These are phyloP conservation scores for Penicillium robsamsonii DNA, from an alignment of 495 filamentous ascomycete species.

Conservation along the genomic window DNA sequence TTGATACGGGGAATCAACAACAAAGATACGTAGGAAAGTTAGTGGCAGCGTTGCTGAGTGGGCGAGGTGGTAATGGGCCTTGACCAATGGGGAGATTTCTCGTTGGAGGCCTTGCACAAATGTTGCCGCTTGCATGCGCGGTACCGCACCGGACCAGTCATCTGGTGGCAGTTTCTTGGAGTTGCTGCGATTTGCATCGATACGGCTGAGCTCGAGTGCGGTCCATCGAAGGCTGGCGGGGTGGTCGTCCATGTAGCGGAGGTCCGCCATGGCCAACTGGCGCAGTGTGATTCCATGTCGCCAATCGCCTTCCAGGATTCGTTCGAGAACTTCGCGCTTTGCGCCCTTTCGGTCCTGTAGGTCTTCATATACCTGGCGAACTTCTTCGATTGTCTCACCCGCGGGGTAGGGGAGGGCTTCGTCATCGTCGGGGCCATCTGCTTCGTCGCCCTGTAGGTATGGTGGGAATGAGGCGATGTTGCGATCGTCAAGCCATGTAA, in stretches of 20 bases:
- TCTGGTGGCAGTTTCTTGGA: slow-evolving; percentile 8
- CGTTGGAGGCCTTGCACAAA: slow-evolving; percentile 72
- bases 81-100: slow-evolving; percentile 69
- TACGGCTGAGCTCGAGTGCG: slow-evolving; percentile 57
- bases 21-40: slow-evolving; percentile 69
- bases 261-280: slow-evolving; percentile 77
- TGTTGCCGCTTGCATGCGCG: slow-evolving; percentile 71
- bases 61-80: slow-evolving; percentile 75
- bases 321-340: slow-evolving; percentile 71
- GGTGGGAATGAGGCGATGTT: slow-evolving; percentile 55
- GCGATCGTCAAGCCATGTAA: slow-evolving; percentile 69
- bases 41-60: slow-evolving; percentile 61
- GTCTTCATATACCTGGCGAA: slow-evolving; percentile 60
- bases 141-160: slow-evolving; percentile 51
- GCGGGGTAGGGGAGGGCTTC: slow-evolving; percentile 58
- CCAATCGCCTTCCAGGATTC: slow-evolving; percentile 81
- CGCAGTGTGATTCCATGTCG: slow-evolving; percentile 71
- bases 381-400: slow-evolving; percentile 57
- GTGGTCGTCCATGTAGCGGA: slow-evolving; percentile 76
- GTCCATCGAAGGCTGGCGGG: slow-evolving; percentile 71
- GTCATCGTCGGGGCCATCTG: slow-evolving; percentile 31
- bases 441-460: slow-evolving; percentile 33
- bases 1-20: slow-evolving; percentile 72
- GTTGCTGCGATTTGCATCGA: slow-evolving; percentile 22
- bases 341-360: slow-evolving; percentile 59